Percentiles rank a stretch among this genome's conserved stretches.
phyloP scores from a whole-genome alignment of 768 basidiomycete genomes.

The Leucocoprinus birnbaumii region DNA sequence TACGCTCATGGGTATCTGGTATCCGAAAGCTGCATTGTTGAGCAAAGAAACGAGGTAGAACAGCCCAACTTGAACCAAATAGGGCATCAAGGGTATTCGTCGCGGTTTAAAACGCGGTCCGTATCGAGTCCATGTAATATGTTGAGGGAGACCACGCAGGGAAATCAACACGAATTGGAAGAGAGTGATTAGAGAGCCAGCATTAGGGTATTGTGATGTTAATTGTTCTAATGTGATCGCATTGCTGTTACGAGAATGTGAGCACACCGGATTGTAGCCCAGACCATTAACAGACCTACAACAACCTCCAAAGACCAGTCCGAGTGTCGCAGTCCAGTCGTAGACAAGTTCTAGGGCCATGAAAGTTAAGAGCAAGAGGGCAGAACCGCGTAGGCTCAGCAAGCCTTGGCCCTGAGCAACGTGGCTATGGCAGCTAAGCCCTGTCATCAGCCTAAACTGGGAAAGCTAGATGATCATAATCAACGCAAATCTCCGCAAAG shows the following conservation, averaged over 20 bases:
- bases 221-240: constrained; percentile 76
- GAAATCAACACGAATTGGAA: constrained; percentile 82
- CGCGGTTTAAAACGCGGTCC: constrained; percentile 59
- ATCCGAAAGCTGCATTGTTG: constrained; percentile 91
- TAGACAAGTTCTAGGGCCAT: background rate
- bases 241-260: constrained; percentile 46
- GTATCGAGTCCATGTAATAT: constrained; percentile 47
- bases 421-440: too few relatives aligned
- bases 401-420: background rate
- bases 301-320: constrained; percentile 87
- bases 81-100: constrained; percentile 67
- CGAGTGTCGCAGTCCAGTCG: constrained; percentile 61
- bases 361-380: background rate
- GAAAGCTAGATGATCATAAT: too few relatives aligned
- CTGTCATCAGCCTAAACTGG: too few relatives aligned
- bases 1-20: constrained; percentile 83
- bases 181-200: constrained; percentile 84
- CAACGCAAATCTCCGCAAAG: too few relatives aligned
- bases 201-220: constrained; percentile 62
- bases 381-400: too few relatives aligned
- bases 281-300: constrained; percentile 34
- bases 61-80: constrained; percentile 76
- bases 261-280: background rate
- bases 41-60: constrained; percentile 79
- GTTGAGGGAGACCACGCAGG: constrained; percentile 65